Conservation (phyloP, 306 rosid genomes). For the Fagus crenata region DNA sequence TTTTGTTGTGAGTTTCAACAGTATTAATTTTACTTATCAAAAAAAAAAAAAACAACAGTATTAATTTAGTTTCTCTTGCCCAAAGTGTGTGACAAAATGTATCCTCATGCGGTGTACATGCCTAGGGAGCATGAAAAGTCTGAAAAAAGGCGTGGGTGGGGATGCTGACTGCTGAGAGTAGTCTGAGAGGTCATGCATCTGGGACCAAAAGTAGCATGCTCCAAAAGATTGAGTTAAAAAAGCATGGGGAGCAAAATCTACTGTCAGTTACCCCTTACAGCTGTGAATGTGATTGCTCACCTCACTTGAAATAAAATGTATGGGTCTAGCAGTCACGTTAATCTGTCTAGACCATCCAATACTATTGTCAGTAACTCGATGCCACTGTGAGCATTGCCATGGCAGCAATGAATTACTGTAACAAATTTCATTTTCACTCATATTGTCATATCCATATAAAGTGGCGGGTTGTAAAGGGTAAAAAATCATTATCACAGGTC, state of each 20-base stretch:
- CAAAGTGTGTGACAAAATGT: constrained; percentile 15
- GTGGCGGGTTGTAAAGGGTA: too few species aligned
- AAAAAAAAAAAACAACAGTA: background rate
- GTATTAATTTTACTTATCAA: constrained; percentile 6
- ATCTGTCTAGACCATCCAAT: too few species aligned
- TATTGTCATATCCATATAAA: too few species aligned
- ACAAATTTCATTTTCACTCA: too few species aligned
- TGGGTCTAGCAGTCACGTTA: background rate
- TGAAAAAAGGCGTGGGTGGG: constrained; percentile 16
- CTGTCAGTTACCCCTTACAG: constrained; percentile 15
- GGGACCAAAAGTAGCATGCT: constrained; percentile 29
- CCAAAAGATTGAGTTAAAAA: constrained; percentile 18
- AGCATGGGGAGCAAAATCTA: constrained; percentile 4
- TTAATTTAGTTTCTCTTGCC: constrained; percentile 18
- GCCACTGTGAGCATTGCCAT: too few species aligned
- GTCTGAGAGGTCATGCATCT: constrained; percentile 10
- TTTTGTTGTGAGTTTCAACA: constrained; percentile 2
- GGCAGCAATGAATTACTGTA: too few species aligned
- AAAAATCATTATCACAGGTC: too few species aligned
- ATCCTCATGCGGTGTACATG: constrained; percentile 29
- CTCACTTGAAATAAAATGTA: background rate
- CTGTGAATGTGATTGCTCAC: constrained; percentile 23
- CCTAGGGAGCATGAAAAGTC: constrained; percentile 27
- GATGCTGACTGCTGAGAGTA: background rate
- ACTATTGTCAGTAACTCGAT: too few species aligned